Conservation (phyloP, 306 rosid genomes). For the Lablab purpureus region DNA sequence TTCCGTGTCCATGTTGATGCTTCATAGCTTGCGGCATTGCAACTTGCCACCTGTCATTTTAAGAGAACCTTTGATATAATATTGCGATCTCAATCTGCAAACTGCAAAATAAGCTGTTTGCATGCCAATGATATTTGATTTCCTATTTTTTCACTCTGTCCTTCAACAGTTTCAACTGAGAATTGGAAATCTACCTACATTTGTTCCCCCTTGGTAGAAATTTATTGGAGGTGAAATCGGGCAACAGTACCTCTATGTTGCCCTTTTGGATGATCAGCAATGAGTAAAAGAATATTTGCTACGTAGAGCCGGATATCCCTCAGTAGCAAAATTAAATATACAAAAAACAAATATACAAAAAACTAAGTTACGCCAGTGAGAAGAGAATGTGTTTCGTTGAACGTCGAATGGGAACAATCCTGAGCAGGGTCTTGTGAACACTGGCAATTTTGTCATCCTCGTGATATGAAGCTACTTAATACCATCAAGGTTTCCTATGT, state of each 20-base stretch:
- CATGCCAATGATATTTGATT: neutral
- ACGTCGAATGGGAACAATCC: neutral
- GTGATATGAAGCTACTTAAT: neutral
- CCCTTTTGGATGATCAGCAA: slow-evolving; percentile 22
- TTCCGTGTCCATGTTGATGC: neutral
- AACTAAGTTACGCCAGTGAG: neutral
- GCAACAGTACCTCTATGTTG: neutral
- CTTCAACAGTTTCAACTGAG: neutral
- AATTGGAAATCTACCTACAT: neutral
- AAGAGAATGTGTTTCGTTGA: neutral
- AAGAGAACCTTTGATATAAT: slow-evolving; percentile 5
- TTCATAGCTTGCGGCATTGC: neutral
- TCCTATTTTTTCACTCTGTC: slow-evolving; percentile 6
- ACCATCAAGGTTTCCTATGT: neutral
- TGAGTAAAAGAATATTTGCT: neutral
- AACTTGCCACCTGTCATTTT: slow-evolving; percentile 1
- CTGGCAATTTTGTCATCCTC: neutral
- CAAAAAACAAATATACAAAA: too few relatives aligned
- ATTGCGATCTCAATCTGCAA: neutral
- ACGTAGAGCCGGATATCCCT: neutral
- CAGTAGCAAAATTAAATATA: neutral
- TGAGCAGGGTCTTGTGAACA: slow-evolving; percentile 6
- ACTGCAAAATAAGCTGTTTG: neutral
- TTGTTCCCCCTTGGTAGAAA: neutral
- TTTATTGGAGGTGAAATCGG: neutral